phyloP scores from a whole-genome alignment of 805 yeast species.

The Wickerhamomyces ciferrii region DNA sequence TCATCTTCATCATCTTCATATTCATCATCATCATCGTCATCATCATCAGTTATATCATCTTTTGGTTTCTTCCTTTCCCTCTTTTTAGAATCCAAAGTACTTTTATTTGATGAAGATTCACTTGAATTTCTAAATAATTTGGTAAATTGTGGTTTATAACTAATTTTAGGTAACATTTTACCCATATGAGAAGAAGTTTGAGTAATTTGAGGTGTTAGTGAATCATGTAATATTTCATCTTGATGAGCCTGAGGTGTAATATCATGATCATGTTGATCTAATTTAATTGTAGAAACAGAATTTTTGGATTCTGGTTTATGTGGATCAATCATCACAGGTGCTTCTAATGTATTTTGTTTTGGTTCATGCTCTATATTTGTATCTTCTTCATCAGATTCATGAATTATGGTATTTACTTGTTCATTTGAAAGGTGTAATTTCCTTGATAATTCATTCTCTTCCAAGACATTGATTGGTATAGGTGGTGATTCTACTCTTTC shows the following conservation, averaged over 20 bases:
- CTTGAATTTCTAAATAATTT: slow-evolving; percentile 18
- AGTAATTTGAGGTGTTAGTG: not conserved
- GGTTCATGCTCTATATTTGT: not conserved
- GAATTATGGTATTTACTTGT: not conserved
- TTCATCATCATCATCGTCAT: slow-evolving; percentile 3
- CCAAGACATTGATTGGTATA: slow-evolving; percentile 23
- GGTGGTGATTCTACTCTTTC: slow-evolving; percentile 22
- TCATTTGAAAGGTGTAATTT: slow-evolving; percentile 1
- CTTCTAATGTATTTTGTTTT: not conserved
- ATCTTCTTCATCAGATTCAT: not conserved
- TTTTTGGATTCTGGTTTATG: not conserved
- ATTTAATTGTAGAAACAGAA: not conserved
- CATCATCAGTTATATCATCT: slow-evolving; percentile 8
- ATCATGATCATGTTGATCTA: not conserved
- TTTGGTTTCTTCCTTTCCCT: not conserved
- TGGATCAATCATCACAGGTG: not conserved
- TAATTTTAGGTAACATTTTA: not conserved
- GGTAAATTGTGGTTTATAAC: slow-evolving; percentile 15
- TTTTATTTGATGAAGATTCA: slow-evolving; percentile 5
- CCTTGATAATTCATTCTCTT: slow-evolving; percentile 11
- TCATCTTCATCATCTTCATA: slow-evolving; percentile 1
- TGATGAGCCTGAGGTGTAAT: not conserved
- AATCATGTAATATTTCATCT: not conserved
- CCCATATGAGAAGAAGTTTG: not conserved
- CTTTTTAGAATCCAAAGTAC: not conserved